These are phyloP conservation scores for Sphaerosporella brunnea DNA, from an alignment of 495 filamentous ascomycete genomes.

Conservation along the genomic window DNA sequence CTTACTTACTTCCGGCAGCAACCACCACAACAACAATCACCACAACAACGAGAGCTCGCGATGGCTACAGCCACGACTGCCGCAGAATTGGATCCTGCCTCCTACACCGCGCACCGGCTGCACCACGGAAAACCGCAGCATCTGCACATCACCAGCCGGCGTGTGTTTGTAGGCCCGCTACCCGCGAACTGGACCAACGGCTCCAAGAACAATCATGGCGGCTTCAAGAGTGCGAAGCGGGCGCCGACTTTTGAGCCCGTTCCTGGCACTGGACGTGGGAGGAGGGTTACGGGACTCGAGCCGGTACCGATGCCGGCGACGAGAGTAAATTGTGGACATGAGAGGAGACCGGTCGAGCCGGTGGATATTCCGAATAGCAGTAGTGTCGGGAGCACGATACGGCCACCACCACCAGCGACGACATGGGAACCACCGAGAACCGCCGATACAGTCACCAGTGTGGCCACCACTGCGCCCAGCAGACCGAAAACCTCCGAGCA, in stretches of 20 bases:
- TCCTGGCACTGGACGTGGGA: too few species aligned
- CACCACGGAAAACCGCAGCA: slow-evolving; percentile 23
- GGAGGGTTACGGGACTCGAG: slow-evolving; percentile 2
- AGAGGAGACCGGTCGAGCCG: too few species aligned
- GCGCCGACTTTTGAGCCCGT: too few species aligned
- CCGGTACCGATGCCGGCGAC: slow-evolving; percentile 1
- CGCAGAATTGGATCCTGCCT: slow-evolving; percentile 11
- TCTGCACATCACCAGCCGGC: slow-evolving; percentile 22
- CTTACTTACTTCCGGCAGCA: too few species aligned
- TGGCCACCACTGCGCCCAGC: background rate
- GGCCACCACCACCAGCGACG: too few species aligned
- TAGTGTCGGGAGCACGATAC: too few species aligned
- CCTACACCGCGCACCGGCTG: slow-evolving; percentile 24
- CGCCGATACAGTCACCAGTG: slow-evolving; percentile 12
- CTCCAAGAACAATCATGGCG: too few species aligned
- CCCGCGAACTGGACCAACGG: slow-evolving; percentile 23
- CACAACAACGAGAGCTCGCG: background rate
- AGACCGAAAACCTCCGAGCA: background rate
- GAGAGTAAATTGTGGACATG: background rate
- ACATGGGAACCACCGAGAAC: background rate
- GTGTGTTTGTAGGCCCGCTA: slow-evolving; percentile 25
- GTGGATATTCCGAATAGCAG: too few species aligned
- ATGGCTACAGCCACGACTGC: background rate
- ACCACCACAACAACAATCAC: too few species aligned
- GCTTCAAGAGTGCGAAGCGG: too few species aligned